These are phyloP conservation scores for Tylopilus vinaceipallidus DNA, from an alignment of 768 basidiomycete species.

Conservation along the genomic window DNA sequence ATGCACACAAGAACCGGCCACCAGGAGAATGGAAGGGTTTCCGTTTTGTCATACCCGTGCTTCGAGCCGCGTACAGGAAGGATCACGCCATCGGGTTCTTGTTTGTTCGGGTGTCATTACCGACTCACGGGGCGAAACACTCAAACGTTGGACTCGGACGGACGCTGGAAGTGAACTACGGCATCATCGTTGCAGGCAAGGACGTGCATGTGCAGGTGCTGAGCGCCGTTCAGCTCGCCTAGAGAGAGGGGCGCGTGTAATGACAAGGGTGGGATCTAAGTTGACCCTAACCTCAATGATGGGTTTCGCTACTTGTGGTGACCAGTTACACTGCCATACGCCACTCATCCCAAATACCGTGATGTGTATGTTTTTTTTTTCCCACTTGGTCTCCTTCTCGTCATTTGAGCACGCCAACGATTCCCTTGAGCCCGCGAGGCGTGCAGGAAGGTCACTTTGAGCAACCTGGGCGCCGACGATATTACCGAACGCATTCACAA, in stretches of 20 bases:
- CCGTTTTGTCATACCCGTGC: too few relatives aligned
- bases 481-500: too few relatives aligned
- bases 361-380: neutral
- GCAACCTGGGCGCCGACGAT: too few relatives aligned
- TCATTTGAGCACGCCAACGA: too few relatives aligned
- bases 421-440: too few relatives aligned
- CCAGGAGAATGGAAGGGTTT: conserved; percentile 83
- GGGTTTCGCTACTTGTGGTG: neutral
- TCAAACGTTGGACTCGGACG: conserved; percentile 88
- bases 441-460: too few relatives aligned
- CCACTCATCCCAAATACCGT: neutral
- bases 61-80: conserved; percentile 38
- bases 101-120: conserved; percentile 78
- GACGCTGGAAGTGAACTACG: conserved; percentile 82
- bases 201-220: conserved; percentile 68
- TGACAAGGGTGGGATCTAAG: neutral
- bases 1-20: conserved; percentile 81
- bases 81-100: conserved; percentile 90
- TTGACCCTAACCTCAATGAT: neutral
- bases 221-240: conserved; percentile 67
- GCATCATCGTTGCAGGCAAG: conserved; percentile 80
- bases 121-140: conserved; percentile 72
- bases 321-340: too few relatives aligned
- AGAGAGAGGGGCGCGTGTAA: conserved; percentile 25
- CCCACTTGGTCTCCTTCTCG: neutral